Conservation (phyloP, 1,139 yeast genomes). For the Saccharomyces hybrid region DNA sequence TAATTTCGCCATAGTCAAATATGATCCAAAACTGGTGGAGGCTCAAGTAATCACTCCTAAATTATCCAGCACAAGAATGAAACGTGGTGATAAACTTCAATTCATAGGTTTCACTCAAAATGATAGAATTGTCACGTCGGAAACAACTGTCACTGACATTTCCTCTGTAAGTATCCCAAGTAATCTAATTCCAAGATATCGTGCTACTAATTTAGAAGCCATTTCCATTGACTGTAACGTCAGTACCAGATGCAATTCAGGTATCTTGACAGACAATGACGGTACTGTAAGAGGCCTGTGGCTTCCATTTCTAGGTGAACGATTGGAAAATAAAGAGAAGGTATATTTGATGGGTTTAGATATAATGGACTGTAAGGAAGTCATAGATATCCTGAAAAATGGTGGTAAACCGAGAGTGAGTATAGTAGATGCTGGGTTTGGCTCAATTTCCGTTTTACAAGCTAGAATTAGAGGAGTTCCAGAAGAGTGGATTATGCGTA, state of each 20-base stretch:
- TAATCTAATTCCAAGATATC: slow-evolving; percentile 66
- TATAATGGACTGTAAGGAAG: slow-evolving; percentile 51
- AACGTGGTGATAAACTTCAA: slow-evolving; percentile 66
- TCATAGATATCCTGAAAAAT: slow-evolving; percentile 47
- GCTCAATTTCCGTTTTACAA: slow-evolving; percentile 58
- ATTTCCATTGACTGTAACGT: slow-evolving; percentile 66
- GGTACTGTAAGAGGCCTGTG: slow-evolving; percentile 80
- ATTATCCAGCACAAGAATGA: slow-evolving; percentile 50
- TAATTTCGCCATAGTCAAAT: slow-evolving; percentile 76
- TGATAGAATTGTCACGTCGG: slow-evolving; percentile 64
- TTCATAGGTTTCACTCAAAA: slow-evolving; percentile 77
- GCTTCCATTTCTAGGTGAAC: slow-evolving; percentile 76
- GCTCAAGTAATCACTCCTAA: slow-evolving; percentile 59
- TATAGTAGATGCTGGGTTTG: slow-evolving; percentile 74
- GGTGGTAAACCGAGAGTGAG: slow-evolving; percentile 50
- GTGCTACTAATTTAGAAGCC: slow-evolving; percentile 80
- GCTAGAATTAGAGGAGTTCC: slow-evolving; percentile 84
- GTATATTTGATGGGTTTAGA: slow-evolving; percentile 79
- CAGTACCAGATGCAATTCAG: slow-evolving; percentile 71
- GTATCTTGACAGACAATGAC: slow-evolving; percentile 68
- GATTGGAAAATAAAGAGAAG: slow-evolving; percentile 47
- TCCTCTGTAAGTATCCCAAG: slow-evolving; percentile 69
- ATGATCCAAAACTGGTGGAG: slow-evolving; percentile 66
- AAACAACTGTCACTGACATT: slow-evolving; percentile 69
- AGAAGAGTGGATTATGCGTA: slow-evolving; percentile 66